Evolutionary conservation across 2,329 filamentous ascomycete species (phyloP), one percentile per base, ranked within the genome.

Genomic region (Chaetomium olivaceum): DNA sequence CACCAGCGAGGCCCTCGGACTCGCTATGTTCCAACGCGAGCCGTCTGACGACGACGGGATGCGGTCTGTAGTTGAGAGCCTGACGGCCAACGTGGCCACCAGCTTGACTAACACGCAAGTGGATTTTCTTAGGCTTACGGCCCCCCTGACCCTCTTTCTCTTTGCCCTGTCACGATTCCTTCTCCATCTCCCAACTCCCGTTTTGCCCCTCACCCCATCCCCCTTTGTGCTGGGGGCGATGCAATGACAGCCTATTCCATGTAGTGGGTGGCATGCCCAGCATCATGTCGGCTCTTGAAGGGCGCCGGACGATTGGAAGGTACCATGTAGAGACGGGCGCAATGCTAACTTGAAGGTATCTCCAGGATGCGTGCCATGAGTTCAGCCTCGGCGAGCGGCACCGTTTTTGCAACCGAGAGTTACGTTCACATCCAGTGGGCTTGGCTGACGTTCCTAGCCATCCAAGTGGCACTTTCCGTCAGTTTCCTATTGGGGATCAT

Each of bases 41-140:
- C n/a, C 36, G 39, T 46, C 1, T 14, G 54, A 25, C 14, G 51
- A 61, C 21, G 16, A 33, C 19, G 69, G 68, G 43, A 59, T 67
- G 65, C 62, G 61, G 25, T 66, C 63, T 12, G 63, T 58, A 25
- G 62, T 75, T 7, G 27, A 29, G 19, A 71, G 71, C n/a, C 21
- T 73, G 25, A 71, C 71, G 12, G 29, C 56, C 16, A 75, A 74
- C 36, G 68, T 74, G 56, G 73, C 74, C 11, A 64, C 58, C 11
- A 70, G 70, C 51, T 56, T 75, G 51, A 71, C 70, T 1, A 71
- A 72, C 58, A 51, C 69, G 73, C 72, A 69, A 68, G 74, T 70
- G 31, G 12, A 61, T 25, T 61, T 66, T 59, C 21, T 54, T 46
- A 33, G 25, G 43, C 23, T 58, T 51, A 33, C 51, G 56, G 31